Evolutionary conservation across 257 asterid species (phyloP).

Genomic region (Rhazya stricta): DNA sequence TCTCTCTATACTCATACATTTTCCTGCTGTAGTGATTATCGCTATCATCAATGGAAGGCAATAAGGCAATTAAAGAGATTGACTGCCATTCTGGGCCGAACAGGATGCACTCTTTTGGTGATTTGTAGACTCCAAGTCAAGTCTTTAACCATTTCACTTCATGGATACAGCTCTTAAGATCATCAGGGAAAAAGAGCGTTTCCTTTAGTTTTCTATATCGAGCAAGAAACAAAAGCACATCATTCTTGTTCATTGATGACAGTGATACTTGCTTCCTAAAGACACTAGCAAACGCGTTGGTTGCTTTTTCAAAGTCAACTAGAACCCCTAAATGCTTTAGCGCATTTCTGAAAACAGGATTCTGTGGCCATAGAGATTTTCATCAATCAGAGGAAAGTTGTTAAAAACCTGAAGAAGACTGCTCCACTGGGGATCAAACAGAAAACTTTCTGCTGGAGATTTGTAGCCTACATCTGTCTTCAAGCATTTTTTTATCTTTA

Average conservation of each 20-base stretch:
- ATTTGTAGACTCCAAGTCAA: constrained; percentile 20
- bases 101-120: constrained; percentile 29
- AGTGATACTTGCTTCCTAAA: constrained; percentile 22
- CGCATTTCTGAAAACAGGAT: constrained; percentile 15
- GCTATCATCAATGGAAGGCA: constrained; percentile 33
- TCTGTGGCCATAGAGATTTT: constrained; percentile 15
- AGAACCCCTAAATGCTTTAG: constrained; percentile 20
- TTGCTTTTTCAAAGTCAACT: constrained; percentile 19
- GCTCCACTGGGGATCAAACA: constrained; percentile 30
- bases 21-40: constrained; percentile 20
- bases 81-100: constrained; percentile 23
- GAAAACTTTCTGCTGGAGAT: constrained; percentile 23
- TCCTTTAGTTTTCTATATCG: constrained; percentile 21
- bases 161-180: constrained; percentile 20
- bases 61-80: constrained; percentile 22
- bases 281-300: constrained; percentile 16
- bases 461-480: too few relatives aligned
- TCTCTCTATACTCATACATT: constrained; percentile 21
- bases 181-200: neutral
- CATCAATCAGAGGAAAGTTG: constrained; percentile 28
- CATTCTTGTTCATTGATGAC: constrained; percentile 17
- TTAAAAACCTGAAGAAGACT: constrained; percentile 29
- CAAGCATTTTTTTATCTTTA: too few relatives aligned
- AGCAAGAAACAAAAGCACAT: constrained; percentile 18
- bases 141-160: constrained; percentile 28